Evolutionary conservation across 2,329 filamentous ascomycete genomes (phyloP), one percentile per base, ranked within the genome.

Genomic region (Claviceps spartinae): DNA sequence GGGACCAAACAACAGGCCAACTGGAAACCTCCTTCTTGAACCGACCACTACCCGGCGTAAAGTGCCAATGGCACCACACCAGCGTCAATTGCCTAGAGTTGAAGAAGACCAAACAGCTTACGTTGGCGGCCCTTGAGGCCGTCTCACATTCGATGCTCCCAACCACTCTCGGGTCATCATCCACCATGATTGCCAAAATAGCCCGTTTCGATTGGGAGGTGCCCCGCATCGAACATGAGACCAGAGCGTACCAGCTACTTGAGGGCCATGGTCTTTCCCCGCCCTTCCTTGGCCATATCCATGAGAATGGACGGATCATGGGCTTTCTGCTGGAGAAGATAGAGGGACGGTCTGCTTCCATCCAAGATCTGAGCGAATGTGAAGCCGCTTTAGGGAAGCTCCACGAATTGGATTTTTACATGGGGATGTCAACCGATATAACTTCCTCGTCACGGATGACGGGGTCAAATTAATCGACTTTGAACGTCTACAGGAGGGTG

Each of bases 391-490:
- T 68, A 34, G 36, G 51, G 49, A 58, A 57, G 54, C 51, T 67
- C 20, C 62, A 67, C 52, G 34, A 54, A 20, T 49, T 63, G 60
- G 63, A 37, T 41, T 67, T 45, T 26, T 66, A 34, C 65, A 69
- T 58, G 64, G 65, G 14, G 68, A 70, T 55, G 59, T 64, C 37
- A 69, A 70, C 55, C 60, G 62, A 51, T 61, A 69, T 51, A 71
- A 68, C 56, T 70, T 69, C 55, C 53, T 70, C 47, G 57, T 67
- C 53, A 55, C 44, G 46, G 55, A 60, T 47, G 59, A 56, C 43
- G 56, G 56, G 50, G 59, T 60, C 24, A 63, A 57, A 48, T 58
- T 66, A 22, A 34, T 67, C 40, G 65, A 68, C 56, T 68, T 67
- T 59, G 63, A 65, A 55, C 50, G 52, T 51, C 8, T 11, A 5